Percentiles rank a stretch among this genome's conserved stretches.
Evolutionary conservation across 2,329 filamentous ascomycete genomes (phyloP).

Genomic region (Neofusicoccum sp.): DNA sequence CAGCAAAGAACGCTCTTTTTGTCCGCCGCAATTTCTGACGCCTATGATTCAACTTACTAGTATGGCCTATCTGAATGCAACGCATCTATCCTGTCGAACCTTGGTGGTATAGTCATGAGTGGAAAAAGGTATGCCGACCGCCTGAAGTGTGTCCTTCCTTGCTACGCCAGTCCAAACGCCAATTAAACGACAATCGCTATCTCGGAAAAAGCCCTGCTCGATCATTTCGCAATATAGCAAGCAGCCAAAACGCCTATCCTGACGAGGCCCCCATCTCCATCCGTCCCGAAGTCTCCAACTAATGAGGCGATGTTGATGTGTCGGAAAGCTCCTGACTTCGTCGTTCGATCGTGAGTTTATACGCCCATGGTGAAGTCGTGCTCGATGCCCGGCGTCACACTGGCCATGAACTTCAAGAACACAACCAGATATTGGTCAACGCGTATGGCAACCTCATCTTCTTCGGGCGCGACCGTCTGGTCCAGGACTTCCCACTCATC

Average conservation of each 20-base stretch:
- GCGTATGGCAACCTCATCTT: slow-evolving; percentile 78
- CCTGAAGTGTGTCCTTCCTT: not conserved
- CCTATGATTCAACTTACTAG: slow-evolving; percentile 1
- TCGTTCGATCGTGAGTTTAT: no score
- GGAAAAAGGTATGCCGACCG: not conserved
- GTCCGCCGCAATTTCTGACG: not conserved
- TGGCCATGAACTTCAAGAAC: slow-evolving; percentile 74
- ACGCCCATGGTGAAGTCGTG: slow-evolving; percentile 98
- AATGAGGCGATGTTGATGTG: not conserved
- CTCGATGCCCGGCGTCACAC: slow-evolving; percentile 92
- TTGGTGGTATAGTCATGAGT: slow-evolving; percentile 10
- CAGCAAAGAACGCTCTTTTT: not conserved
- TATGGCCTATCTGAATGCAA: not conserved
- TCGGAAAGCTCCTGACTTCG: no score
- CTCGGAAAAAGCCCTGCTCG: slow-evolving; percentile 2
- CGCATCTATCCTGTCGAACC: slow-evolving; percentile 7
- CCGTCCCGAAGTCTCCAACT: not conserved
- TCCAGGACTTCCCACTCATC: slow-evolving; percentile 67
- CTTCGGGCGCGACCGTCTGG: slow-evolving; percentile 60
- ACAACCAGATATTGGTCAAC: slow-evolving; percentile 90
- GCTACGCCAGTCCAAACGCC: slow-evolving; percentile 12
- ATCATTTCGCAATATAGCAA: not conserved
- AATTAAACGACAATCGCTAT: not conserved
- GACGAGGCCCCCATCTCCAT: slow-evolving; percentile 1
- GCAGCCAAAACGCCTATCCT: slow-evolving; percentile 2